These are phyloP conservation scores for Lodderomyces margitis DNA, from an alignment of 1,139 yeast genomes.

Conservation along the genomic window DNA sequence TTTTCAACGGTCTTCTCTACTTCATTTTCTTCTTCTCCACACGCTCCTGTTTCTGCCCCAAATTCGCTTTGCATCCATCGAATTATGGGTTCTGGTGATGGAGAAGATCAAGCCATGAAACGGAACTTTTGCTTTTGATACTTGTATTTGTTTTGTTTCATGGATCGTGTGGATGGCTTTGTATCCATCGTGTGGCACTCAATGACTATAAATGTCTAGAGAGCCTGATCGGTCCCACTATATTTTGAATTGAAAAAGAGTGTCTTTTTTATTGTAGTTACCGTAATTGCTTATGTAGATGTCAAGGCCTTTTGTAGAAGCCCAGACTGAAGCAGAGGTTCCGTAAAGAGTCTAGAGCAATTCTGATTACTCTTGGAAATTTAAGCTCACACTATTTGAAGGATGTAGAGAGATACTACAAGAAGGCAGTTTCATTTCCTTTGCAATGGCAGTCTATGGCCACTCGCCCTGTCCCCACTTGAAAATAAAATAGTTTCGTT, in stretches of 20 bases:
- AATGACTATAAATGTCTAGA: constrained; percentile 1
- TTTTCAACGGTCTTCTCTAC: background rate
- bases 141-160: constrained; percentile 29
- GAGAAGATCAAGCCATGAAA: constrained; percentile 62
- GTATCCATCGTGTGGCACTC: constrained; percentile 24
- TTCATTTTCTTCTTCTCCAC: background rate
- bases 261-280: no score
- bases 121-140: constrained; percentile 36
- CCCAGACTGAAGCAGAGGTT: no score
- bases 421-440: no score
- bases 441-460: no score
- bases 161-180: constrained; percentile 41
- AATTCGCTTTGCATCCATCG: constrained; percentile 43
- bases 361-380: no score
- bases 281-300: no score
- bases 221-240: constrained; percentile 16
- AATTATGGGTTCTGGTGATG: constrained; percentile 62
- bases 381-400: no score
- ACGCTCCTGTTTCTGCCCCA: constrained; percentile 72
- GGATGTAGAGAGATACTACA: no score
- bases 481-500: no score
- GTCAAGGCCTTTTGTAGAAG: no score
- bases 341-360: no score
- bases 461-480: no score
- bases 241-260: constrained; percentile 6